Conservation (phyloP, 768 basidiomycete genomes). For the Tulasnella sp. region DNA sequence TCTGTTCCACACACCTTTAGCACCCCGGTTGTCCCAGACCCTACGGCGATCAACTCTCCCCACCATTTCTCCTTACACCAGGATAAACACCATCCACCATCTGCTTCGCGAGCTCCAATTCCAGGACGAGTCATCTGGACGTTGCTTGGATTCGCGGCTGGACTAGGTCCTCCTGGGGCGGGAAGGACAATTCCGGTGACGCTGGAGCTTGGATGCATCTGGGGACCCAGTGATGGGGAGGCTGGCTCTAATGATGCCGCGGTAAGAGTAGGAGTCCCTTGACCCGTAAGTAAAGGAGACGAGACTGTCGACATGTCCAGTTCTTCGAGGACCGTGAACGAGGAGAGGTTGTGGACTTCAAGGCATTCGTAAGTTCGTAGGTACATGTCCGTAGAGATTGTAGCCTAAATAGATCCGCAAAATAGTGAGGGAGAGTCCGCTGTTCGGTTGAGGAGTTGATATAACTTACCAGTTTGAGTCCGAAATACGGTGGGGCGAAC, state of each 20-base stretch:
- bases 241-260: conserved; percentile 39
- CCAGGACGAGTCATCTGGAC: conserved; percentile 40
- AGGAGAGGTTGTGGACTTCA: conserved; percentile 51
- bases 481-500: conserved; percentile 83
- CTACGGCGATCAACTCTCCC: conserved; percentile 84
- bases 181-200: not conserved
- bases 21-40: conserved; percentile 63
- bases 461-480: conserved; percentile 71
- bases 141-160: conserved; percentile 30
- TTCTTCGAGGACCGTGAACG: conserved; percentile 72
- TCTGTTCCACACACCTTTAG: conserved; percentile 59
- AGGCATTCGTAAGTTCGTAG: conserved; percentile 89
- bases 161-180: conserved; percentile 42
- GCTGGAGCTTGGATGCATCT: not conserved
- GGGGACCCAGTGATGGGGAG: conserved; percentile 48
- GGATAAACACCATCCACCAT: conserved; percentile 87
- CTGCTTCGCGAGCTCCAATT: conserved; percentile 67
- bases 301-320: conserved; percentile 65
- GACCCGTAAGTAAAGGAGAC: conserved; percentile 33
- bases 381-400: conserved; percentile 81
- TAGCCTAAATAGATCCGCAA: conserved; percentile 51
- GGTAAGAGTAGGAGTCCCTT: conserved; percentile 18
- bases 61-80: conserved; percentile 98
- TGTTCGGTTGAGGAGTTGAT: not conserved
- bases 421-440: not conserved